Percentiles rank a stretch among this genome's conserved stretches.
phyloP scores from a whole-genome alignment of 495 filamentous ascomycete species.

The Podospora didyma region DNA sequence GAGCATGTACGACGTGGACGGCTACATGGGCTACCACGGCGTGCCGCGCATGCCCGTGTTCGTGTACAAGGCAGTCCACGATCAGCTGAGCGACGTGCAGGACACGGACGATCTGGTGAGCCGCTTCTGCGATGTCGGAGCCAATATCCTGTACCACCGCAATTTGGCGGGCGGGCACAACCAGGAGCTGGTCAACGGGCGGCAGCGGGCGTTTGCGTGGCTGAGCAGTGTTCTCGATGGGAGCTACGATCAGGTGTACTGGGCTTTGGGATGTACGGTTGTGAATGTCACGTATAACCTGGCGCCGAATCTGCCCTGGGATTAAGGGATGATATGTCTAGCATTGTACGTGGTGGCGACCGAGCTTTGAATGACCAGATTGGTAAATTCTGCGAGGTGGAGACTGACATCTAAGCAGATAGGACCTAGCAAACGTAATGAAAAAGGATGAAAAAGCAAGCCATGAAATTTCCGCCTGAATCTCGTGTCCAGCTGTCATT shows the following conservation, averaged over 20 bases:
- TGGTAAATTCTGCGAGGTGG: too few relatives aligned
- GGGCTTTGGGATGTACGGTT: constrained; percentile 2
- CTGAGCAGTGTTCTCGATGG: constrained; percentile 19
- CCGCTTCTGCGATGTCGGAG: constrained; percentile 33
- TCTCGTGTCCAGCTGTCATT: too few relatives aligned
- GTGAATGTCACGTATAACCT: constrained; percentile 5
- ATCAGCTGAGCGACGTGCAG: constrained; percentile 38
- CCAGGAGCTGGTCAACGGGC: constrained; percentile 19
- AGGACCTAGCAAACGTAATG: too few relatives aligned
- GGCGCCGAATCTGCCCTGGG: constrained; percentile 3
- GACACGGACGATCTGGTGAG: constrained; percentile 43
- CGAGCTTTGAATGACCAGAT: too few relatives aligned
- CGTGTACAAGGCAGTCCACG: constrained; percentile 47
- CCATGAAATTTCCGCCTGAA: too few relatives aligned
- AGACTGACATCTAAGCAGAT: too few relatives aligned
- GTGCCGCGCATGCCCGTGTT: constrained; percentile 44
- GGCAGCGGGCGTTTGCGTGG: constrained; percentile 17
- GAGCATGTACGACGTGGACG: constrained; percentile 25
- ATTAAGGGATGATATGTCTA: background rate
- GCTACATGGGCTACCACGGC: constrained; percentile 39
- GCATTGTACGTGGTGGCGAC: too few relatives aligned
- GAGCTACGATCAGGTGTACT: background rate
- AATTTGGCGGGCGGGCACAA: constrained; percentile 33
- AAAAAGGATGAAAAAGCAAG: too few relatives aligned
- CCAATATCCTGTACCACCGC: constrained; percentile 36